Evolutionary conservation across 2,329 filamentous ascomycete species (phyloP).

Genomic region (Phymatotrichopsis omnivora): DNA sequence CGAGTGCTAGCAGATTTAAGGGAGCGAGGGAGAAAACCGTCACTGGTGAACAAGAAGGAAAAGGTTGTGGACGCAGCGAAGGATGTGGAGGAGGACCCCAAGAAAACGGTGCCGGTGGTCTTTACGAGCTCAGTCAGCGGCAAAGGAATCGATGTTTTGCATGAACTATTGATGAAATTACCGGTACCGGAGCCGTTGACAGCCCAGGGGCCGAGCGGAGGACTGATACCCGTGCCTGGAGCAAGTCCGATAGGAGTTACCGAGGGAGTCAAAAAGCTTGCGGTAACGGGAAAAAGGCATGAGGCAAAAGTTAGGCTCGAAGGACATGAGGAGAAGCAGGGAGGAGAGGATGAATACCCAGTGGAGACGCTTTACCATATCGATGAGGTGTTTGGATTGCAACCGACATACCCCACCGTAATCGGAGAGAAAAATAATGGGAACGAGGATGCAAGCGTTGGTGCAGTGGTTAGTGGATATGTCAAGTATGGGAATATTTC

Average conservation of each 20-base stretch:
- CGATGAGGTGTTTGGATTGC: conserved; percentile 76
- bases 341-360: conserved; percentile 16
- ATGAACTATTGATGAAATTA: conserved; percentile 67
- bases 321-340: background rate
- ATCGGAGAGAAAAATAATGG: conserved; percentile 39
- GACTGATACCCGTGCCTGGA: conserved; percentile 35
- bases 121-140: conserved; percentile 82
- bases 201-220: conserved; percentile 38
- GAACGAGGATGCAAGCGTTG: conserved; percentile 38
- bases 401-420: conserved; percentile 54
- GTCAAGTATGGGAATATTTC: conserved; percentile 67
- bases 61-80: conserved; percentile 50
- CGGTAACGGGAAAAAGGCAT: background rate
- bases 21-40: conserved; percentile 59
- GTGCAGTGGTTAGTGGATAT: conserved; percentile 74
- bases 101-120: conserved; percentile 64
- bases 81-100: conserved; percentile 40
- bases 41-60: conserved; percentile 56
- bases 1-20: conserved; percentile 72
- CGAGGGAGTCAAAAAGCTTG: conserved; percentile 4
- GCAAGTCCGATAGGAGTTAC: conserved; percentile 8
- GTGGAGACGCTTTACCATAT: conserved; percentile 69
- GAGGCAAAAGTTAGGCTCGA: background rate
- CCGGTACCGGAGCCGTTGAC: conserved; percentile 54
- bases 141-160: conserved; percentile 66